Evolutionary conservation across 1,284 basidiomycete species (phyloP), one percentile per base, ranked within the genome.

Genomic region (Agroathelia rolfsii): DNA sequence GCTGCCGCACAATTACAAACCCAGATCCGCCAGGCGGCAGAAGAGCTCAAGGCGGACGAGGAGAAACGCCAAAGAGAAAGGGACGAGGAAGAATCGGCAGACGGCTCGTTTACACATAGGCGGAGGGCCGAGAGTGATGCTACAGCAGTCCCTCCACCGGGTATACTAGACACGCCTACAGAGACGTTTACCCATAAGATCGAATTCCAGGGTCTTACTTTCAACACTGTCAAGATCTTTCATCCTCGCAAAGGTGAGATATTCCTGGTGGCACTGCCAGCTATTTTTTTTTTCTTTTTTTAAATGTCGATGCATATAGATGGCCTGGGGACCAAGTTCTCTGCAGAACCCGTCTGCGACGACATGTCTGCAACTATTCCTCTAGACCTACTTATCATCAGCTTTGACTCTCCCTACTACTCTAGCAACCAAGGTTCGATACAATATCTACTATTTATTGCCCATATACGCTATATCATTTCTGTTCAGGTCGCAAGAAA

Each of bases 321-420:
- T 28, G 65, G 61, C 23, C 52, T 83, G 16, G 80, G 78, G 3
- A 72, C 65, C 4, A 58, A 71, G 0, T 84, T 77, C 52, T 62
- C 74, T 37, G 82, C 81, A 0, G 79, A 83, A 40, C 81, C 82
- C 7, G 53, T 84, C 13, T 71, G 68, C 41, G 77, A 82, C 40
- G 72, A 77, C 41, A 57, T 66, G 7, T 55, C 66, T 39, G 59
- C 61, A 1, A 64, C 64, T 0, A 54, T 74, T 6, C 70, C 73
- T 12, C 59, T 87, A 5, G 81, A 84, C 43, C 59, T 86, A 8
- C 68, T 76, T 45, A 58, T 70, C 5, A 63, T 82, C 17, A 64
- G 63, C 11, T 85, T 86, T 43, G 61, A 69, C 35, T 66, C 76
- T 1, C 60, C 62, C 16, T 83, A 85, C 46, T 86, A 86, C 46